phyloP scores from a whole-genome alignment of 2,329 filamentous ascomycete species.

The Aspergillus clavatus region DNA sequence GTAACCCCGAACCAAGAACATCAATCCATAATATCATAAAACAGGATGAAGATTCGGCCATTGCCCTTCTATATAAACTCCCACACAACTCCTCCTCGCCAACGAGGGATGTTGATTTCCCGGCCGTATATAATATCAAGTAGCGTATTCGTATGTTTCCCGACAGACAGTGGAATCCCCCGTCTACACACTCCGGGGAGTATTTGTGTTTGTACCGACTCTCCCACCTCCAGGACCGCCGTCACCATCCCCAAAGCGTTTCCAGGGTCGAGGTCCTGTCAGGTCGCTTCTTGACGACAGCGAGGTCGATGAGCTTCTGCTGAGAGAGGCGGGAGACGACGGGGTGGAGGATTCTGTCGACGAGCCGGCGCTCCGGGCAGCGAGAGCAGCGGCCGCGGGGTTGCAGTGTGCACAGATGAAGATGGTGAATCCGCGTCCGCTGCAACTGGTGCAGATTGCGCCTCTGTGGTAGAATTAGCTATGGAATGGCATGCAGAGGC shows the following conservation, averaged over 20 bases:
- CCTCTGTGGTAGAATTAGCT: slow-evolving; percentile 18
- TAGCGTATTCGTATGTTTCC: not conserved
- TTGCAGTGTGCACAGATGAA: slow-evolving; percentile 30
- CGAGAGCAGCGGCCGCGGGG: slow-evolving; percentile 18
- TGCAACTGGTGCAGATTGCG: slow-evolving; percentile 24
- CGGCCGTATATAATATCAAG: too few relatives aligned
- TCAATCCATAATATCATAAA: too few relatives aligned
- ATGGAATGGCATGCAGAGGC: not conserved
- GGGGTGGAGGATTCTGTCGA: slow-evolving; percentile 13
- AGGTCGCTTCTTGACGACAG: slow-evolving; percentile 18
- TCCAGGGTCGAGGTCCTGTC: slow-evolving; percentile 9
- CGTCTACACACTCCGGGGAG: slow-evolving; percentile 15
- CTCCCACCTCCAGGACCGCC: slow-evolving; percentile 17
- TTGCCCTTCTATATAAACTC: not conserved
- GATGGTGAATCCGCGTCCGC: slow-evolving; percentile 29
- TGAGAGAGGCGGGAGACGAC: slow-evolving; percentile 22
- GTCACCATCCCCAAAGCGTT: slow-evolving; percentile 11
- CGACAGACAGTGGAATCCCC: not conserved
- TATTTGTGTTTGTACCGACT: slow-evolving; percentile 18
- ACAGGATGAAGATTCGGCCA: too few relatives aligned
- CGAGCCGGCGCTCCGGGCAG: slow-evolving; percentile 3
- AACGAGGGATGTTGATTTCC: too few relatives aligned
- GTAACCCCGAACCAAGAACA: too few relatives aligned
- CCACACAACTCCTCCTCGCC: not conserved
- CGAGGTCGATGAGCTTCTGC: slow-evolving; percentile 25